Percentiles rank a stretch among this genome's conserved stretches.
Evolutionary conservation across 2,329 filamentous ascomycete genomes (phyloP).

Genomic region (Verticillium alfalfae): DNA sequence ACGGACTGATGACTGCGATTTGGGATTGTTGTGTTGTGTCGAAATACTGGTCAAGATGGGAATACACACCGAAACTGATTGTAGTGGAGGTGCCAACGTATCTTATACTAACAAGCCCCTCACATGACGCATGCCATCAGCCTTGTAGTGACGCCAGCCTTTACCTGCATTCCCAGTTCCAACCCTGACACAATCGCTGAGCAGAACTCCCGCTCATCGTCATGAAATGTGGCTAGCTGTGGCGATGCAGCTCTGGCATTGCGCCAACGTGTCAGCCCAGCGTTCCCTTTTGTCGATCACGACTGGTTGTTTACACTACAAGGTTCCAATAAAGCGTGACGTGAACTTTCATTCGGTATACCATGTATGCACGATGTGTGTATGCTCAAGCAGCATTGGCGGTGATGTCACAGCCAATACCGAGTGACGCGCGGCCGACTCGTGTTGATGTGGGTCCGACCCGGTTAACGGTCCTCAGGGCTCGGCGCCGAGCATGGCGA

Average conservation of each 20-base stretch:
- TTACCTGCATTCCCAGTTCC: not conserved
- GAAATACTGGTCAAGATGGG: too few species aligned
- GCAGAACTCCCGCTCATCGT: not conserved
- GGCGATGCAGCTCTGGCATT: not conserved
- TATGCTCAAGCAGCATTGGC: not conserved
- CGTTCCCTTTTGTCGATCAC: not conserved
- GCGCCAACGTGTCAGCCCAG: not conserved
- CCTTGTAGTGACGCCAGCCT: not conserved
- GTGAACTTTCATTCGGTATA: not conserved
- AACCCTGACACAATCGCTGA: not conserved
- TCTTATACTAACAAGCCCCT: not conserved
- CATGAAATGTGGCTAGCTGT: not conserved
- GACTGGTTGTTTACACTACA: not conserved
- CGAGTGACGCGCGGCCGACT: not conserved
- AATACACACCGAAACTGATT: not conserved
- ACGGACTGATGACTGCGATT: too few species aligned
- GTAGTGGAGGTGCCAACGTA: not conserved
- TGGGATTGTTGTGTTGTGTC: too few species aligned
- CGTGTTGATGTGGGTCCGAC: not conserved
- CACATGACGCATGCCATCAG: not conserved
- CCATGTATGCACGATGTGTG: not conserved
- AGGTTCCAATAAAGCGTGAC: not conserved
- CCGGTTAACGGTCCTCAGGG: not conserved
- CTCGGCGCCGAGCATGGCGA: not conserved
- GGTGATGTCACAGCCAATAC: not conserved